Evolutionary conservation across 805 yeast species (phyloP).

Genomic region (Kuraishia floccosa): DNA sequence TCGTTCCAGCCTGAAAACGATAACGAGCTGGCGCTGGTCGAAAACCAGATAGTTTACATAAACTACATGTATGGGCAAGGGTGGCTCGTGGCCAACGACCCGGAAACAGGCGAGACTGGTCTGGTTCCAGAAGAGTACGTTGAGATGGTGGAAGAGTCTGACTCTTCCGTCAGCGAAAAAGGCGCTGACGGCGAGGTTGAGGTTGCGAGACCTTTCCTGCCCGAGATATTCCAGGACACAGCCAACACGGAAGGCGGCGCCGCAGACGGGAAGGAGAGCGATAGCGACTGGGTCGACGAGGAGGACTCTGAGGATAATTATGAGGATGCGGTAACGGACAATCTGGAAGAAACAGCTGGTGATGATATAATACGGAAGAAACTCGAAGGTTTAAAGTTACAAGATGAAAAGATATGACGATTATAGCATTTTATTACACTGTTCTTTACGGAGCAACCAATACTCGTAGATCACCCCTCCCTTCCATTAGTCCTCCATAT

Average conservation of each 20-base stretch:
- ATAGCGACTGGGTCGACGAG: constrained; percentile 17
- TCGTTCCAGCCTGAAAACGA: constrained; percentile 91
- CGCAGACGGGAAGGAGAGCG: constrained; percentile 7
- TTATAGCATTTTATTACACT: too few species aligned
- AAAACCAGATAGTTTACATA: constrained; percentile 79
- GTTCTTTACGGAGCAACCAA: too few species aligned
- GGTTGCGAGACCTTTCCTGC: constrained; percentile 36
- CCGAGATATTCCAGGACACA: constrained; percentile 13
- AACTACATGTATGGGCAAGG: constrained; percentile 95
- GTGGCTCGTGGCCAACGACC: constrained; percentile 90
- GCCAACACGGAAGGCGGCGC: constrained; percentile 17
- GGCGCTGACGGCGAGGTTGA: constrained; percentile 14
- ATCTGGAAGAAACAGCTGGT: constrained; percentile 4
- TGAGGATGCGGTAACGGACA: too few species aligned
- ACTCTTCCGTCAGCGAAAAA: too few species aligned
- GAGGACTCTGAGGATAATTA: constrained; percentile 15
- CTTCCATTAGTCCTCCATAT: too few species aligned
- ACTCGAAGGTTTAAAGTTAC: too few species aligned
- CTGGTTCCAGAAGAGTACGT: constrained; percentile 94
- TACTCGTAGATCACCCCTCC: too few species aligned
- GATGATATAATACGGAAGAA: too few species aligned
- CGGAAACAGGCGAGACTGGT: constrained; percentile 70
- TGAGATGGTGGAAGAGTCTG: constrained; percentile 30
- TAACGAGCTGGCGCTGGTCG: constrained; percentile 69
- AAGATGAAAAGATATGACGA: too few species aligned